Percentiles rank a stretch among this genome's conserved stretches.
phyloP scores from a whole-genome alignment of 2,329 filamentous ascomycete species.

The Thermoascus crustaceus region DNA sequence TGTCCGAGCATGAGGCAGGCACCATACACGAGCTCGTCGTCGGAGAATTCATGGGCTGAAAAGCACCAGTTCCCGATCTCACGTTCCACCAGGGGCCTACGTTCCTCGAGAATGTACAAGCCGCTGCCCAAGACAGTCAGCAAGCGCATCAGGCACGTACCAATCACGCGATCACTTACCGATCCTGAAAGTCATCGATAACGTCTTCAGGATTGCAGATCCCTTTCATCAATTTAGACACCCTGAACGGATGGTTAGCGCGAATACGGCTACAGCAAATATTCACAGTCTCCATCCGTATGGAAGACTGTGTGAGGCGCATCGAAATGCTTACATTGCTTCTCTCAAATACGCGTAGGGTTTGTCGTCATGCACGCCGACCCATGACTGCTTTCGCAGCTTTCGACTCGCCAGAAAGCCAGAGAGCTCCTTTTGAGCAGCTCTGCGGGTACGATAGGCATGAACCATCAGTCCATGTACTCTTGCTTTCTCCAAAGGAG shows the following conservation, averaged over 20 bases:
- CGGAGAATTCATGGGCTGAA: slow-evolving; percentile 77
- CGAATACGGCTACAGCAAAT: background rate
- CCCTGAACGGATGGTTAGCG: slow-evolving; percentile 34
- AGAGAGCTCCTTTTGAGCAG: slow-evolving; percentile 64
- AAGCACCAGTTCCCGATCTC: slow-evolving; percentile 78
- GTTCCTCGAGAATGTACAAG: slow-evolving; percentile 58
- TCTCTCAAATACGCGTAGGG: slow-evolving; percentile 85
- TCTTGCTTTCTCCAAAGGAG: slow-evolving; percentile 65
- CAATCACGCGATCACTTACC: slow-evolving; percentile 34
- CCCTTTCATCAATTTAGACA: slow-evolving; percentile 78
- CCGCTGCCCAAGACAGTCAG: slow-evolving; percentile 37
- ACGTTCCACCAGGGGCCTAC: slow-evolving; percentile 56
- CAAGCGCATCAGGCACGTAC: slow-evolving; percentile 3
- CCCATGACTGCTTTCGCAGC: slow-evolving; percentile 81
- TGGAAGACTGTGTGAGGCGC: no score
- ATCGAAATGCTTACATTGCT: slow-evolving; percentile 61
- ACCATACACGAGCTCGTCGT: slow-evolving; percentile 82
- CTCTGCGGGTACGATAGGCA: slow-evolving; percentile 72
- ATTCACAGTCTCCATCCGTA: background rate
- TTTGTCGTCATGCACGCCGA: slow-evolving; percentile 74
- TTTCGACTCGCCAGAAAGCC: slow-evolving; percentile 64
- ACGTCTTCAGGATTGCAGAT: slow-evolving; percentile 67
- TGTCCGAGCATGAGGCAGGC: slow-evolving; percentile 87
- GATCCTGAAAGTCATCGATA: slow-evolving; percentile 54
- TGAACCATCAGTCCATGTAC: slow-evolving; percentile 71